phyloP scores from a whole-genome alignment of 192 early-diverging fungal genomes.

The Mortierella hygrophila region DNA sequence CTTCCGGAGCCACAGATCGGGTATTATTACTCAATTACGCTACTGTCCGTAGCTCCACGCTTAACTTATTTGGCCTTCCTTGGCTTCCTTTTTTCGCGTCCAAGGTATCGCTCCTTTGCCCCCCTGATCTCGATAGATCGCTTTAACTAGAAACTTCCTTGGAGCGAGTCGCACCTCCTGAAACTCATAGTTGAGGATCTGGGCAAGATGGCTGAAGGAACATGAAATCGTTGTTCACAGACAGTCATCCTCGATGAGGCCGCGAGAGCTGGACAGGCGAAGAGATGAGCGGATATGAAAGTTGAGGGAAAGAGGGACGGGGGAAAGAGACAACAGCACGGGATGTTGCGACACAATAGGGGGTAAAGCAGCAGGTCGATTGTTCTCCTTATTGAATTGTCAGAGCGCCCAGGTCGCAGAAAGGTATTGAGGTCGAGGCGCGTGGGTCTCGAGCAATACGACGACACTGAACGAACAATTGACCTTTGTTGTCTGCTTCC shows the following conservation, averaged over 20 bases:
- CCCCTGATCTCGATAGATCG: neutral
- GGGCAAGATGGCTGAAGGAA: neutral
- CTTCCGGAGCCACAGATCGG: neutral
- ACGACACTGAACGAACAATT: neutral
- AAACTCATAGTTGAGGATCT: neutral
- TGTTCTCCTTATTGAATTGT: neutral
- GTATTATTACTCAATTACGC: neutral
- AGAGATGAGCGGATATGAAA: neutral
- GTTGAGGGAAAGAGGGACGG: neutral
- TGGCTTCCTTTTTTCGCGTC: neutral
- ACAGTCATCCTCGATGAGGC: neutral
- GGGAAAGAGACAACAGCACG: neutral
- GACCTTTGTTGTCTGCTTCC: neutral
- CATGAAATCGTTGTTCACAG: neutral
- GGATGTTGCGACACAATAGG: conserved; percentile 7
- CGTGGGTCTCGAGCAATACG: conserved; percentile 2
- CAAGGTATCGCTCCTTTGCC: neutral
- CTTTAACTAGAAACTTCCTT: neutral
- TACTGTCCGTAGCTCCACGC: neutral
- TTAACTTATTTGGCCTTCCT: neutral
- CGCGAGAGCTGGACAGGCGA: neutral
- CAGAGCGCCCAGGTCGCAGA: neutral
- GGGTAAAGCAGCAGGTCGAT: conserved; percentile 4
- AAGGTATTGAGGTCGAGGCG: neutral
- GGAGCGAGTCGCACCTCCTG: neutral